Base-by-base conservation (phyloP, 495 filamentous ascomycete genomes). In the Terfezia claveryi region DNA sequence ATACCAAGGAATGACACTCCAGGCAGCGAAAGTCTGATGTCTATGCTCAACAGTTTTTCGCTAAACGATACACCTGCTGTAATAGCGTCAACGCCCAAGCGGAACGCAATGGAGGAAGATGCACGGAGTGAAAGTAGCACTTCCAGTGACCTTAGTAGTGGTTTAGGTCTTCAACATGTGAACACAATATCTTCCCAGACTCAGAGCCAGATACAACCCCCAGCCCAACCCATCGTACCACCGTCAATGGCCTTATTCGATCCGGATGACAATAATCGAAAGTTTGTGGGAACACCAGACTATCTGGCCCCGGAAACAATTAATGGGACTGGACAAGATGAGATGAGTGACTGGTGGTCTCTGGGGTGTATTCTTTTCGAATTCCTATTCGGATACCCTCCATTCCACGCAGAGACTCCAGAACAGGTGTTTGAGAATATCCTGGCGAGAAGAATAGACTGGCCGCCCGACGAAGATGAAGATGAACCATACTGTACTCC, bases 321-420 rank as follows among this genome's bases (percentile, higher is more conserved):
- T 66, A 87, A 85, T 62, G 91, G 91, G 52, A 76, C 84, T 57
- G 86, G 88, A 0, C 91, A 96, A 68, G 91, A 98, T 66, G 87
- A 96, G 65, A 88, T 87, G 59, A 95, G 91, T 67, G 91, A 98
- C 76, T 98, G 91, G 91, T 98, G 91, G 91, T 96, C 91, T 8
- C 71, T 98, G 50, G 91, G 91, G 2, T 96, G 91, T 62, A 96
- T 98, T 57, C 72, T 96, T 69, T 98, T 95, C 64, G 91, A 98
- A 61, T 95, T 94, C 57, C 71, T 98, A 17, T 96, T 83, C 65
- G 83, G 91, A 54, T 76, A 85, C 68, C 91, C 91, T 1, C 91
- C 91, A 20, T 98, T 98, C 68, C 87, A 98, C 65, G 91, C 85
- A 7, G 72, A 73, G 16, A 85, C 86, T 44, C 91, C 91, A 0